phyloP scores from a whole-genome alignment of 2,329 filamentous ascomycete species.

The Neopestalotiopsis rosae region DNA sequence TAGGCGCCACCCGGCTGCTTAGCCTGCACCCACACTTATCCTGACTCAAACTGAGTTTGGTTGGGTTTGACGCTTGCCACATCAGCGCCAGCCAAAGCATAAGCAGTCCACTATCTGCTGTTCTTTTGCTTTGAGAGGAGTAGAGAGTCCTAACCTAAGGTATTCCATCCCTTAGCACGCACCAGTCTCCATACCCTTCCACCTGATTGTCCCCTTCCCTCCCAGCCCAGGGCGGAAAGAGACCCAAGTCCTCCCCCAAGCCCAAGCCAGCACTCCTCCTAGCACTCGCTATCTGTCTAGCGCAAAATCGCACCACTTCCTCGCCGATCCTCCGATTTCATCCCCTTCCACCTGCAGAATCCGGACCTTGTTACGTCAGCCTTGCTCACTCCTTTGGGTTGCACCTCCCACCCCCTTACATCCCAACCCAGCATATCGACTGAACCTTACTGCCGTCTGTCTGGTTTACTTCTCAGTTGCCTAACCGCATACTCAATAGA shows the following conservation, averaged over 20 bases:
- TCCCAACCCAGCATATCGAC: constrained; percentile 19
- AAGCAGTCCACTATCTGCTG: constrained; percentile 27
- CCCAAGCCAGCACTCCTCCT: constrained; percentile 12
- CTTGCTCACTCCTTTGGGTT: constrained; percentile 31
- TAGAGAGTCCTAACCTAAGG: background rate
- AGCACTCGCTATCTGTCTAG: constrained; percentile 9
- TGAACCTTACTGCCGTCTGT: constrained; percentile 11
- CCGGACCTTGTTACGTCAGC: constrained; percentile 37
- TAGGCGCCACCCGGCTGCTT: constrained; percentile 20
- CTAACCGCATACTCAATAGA: constrained; percentile 5
- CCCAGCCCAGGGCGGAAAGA: background rate
- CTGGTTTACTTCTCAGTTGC: constrained; percentile 16
- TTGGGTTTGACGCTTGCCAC: constrained; percentile 40
- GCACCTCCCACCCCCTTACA: constrained; percentile 30
- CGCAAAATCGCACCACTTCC: constrained; percentile 11
- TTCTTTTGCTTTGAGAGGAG: constrained; percentile 27
- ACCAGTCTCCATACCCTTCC: background rate
- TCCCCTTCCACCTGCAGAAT: constrained; percentile 22
- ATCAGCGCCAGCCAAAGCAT: constrained; percentile 31
- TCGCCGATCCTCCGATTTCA: constrained; percentile 21
- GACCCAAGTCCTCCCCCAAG: background rate
- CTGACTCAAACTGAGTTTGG: constrained; percentile 41
- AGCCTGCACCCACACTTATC: constrained; percentile 20
- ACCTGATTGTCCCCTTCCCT: background rate
- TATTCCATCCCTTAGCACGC: constrained; percentile 4